phyloP scores from a whole-genome alignment of 805 yeast species.

The Myxozyma nipponensis region DNA sequence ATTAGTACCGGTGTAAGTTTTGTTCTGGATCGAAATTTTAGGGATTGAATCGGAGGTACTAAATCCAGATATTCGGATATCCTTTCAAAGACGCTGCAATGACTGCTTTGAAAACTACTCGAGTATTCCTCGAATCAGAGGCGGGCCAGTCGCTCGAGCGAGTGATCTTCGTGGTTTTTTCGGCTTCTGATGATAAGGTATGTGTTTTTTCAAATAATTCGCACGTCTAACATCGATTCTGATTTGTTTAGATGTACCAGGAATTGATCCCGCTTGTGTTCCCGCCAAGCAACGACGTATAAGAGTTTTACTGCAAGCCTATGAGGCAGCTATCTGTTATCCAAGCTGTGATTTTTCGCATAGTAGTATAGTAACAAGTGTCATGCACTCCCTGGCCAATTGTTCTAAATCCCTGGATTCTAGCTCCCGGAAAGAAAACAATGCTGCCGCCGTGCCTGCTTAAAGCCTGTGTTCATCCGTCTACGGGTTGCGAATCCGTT shows the following conservation, averaged over 20 bases:
- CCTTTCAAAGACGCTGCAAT: conserved; percentile 12
- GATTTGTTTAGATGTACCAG: not conserved
- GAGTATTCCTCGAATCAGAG: conserved; percentile 11
- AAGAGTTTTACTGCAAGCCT: no score
- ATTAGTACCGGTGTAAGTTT: conserved; percentile 25
- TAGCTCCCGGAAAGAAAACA: no score
- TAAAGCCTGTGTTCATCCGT: no score
- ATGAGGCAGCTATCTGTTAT: no score
- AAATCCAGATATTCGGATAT: conserved; percentile 22
- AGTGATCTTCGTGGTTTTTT: conserved; percentile 22
- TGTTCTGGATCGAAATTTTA: not conserved
- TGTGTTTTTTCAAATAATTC: conserved; percentile 1
- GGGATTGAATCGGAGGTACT: no score
- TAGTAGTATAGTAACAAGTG: no score
- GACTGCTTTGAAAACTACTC: conserved; percentile 12
- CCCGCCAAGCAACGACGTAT: not conserved
- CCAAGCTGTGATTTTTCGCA: no score
- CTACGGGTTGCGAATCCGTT: no score
- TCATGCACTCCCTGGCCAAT: no score
- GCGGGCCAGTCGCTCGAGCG: conserved; percentile 10
- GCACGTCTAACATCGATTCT: not conserved
- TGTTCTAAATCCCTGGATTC: no score
- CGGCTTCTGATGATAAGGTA: conserved; percentile 16
- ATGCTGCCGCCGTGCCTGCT: no score
- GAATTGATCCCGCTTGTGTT: not conserved